These are phyloP conservation scores for Stylosanthes scabra DNA, from an alignment of 331 rosid genomes.

Conservation along the genomic window DNA sequence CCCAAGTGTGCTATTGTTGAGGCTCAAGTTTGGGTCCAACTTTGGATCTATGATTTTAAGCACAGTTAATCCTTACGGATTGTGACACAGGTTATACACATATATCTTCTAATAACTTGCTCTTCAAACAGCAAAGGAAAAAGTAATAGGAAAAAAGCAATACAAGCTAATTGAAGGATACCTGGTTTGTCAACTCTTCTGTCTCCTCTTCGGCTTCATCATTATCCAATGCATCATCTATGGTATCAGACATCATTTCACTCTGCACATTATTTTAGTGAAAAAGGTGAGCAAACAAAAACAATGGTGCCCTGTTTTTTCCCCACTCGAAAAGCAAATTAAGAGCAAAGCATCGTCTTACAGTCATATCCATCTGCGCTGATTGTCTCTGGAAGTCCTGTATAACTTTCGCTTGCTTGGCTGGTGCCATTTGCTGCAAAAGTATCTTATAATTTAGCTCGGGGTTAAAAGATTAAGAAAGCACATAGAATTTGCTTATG, in stretches of 20 bases:
- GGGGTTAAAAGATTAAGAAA: slow-evolving; percentile 10
- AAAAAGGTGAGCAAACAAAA: slow-evolving; percentile 29
- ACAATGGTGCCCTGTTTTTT: not conserved
- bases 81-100: slow-evolving; percentile 4
- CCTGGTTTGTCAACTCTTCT: slow-evolving; percentile 96
- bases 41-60: slow-evolving; percentile 14
- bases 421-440: slow-evolving; percentile 96
- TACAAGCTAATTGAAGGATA: slow-evolving; percentile 39
- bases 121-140: not conserved
- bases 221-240: slow-evolving; percentile 91
- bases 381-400: slow-evolving; percentile 94
- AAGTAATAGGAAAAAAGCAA: not conserved
- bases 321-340: slow-evolving; percentile 6
- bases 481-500: slow-evolving; percentile 1
- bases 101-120: slow-evolving; percentile 11
- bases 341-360: slow-evolving; percentile 55
- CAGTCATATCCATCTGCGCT: slow-evolving; percentile 99
- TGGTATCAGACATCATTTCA: slow-evolving; percentile 98
- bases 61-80: slow-evolving; percentile 5
- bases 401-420: slow-evolving; percentile 80
- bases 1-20: slow-evolving; percentile 4
- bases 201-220: slow-evolving; percentile 99
- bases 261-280: slow-evolving; percentile 65
- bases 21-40: not conserved
- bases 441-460: slow-evolving; percentile 37